Evolutionary conservation across 2,329 filamentous ascomycete genomes (phyloP).

Genomic region (Fusarium pseudonygamai): DNA sequence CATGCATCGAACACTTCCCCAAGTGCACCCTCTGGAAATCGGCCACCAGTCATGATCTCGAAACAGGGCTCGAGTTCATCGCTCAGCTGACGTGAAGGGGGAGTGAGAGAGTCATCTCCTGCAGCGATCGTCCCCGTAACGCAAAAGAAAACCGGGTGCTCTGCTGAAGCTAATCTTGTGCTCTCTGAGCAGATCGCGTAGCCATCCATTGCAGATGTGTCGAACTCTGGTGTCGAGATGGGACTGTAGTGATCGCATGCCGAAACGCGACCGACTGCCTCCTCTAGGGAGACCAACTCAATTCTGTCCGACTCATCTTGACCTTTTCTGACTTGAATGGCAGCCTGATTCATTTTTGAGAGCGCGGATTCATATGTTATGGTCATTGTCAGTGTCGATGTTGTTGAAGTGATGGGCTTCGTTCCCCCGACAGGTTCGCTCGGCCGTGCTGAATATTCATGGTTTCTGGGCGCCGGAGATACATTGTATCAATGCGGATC

Average conservation of each 20-base stretch:
- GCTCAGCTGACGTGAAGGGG: accelerated
- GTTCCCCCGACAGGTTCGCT: not conserved
- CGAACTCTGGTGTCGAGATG: not conserved
- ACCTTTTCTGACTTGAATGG: not conserved
- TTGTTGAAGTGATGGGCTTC: not conserved
- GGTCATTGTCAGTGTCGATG: not conserved
- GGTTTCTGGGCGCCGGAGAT: not conserved
- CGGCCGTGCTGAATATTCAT: not conserved
- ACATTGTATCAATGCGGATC: not conserved
- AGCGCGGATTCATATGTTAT: not conserved
- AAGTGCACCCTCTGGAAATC: not conserved
- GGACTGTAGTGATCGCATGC: not conserved
- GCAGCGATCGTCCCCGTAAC: not conserved
- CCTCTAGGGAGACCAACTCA: not conserved
- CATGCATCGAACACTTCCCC: not conserved
- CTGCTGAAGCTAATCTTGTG: not conserved
- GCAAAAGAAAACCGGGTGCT: not conserved
- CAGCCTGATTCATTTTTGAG: not conserved
- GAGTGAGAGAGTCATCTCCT: not conserved
- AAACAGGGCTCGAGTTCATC: not conserved
- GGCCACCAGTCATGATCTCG: not conserved
- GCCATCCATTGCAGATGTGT: not conserved
- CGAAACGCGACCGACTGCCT: not conserved
- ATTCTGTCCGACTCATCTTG: not conserved
- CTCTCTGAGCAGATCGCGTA: not conserved